Evolutionary conservation across 495 filamentous ascomycete species (phyloP).

Genomic region (Penicillium robsamsonii): DNA sequence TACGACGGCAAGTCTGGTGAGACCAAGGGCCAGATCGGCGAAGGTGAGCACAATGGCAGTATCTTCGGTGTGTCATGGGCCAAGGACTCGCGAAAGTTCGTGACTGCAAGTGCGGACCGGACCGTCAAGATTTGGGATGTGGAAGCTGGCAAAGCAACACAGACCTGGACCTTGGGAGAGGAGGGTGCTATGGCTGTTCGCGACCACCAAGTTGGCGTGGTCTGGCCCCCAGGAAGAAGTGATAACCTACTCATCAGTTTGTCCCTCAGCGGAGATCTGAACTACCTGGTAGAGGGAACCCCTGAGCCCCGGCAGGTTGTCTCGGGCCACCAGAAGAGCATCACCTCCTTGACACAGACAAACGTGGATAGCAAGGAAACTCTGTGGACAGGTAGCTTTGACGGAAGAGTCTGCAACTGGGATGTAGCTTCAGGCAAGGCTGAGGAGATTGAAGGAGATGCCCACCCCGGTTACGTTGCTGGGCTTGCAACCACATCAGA

Average conservation of each 20-base stretch:
- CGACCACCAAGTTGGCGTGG: slow-evolving; percentile 92
- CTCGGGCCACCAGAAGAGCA: slow-evolving; percentile 90
- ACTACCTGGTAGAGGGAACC: slow-evolving; percentile 74
- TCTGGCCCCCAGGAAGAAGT: slow-evolving; percentile 79
- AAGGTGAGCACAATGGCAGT: slow-evolving; percentile 83
- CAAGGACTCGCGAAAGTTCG: slow-evolving; percentile 82
- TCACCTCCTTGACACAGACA: slow-evolving; percentile 68
- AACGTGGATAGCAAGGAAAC: slow-evolving; percentile 48
- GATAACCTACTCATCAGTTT: slow-evolving; percentile 88
- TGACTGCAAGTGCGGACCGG: slow-evolving; percentile 89
- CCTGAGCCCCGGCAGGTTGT: slow-evolving; percentile 67
- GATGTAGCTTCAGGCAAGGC: slow-evolving; percentile 66
- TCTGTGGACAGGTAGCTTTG: slow-evolving; percentile 85
- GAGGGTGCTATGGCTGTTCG: slow-evolving; percentile 70
- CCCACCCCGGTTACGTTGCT: slow-evolving; percentile 78
- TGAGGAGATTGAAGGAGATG: slow-evolving; percentile 68
- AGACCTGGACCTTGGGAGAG: slow-evolving; percentile 85
- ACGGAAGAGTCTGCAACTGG: slow-evolving; percentile 83
- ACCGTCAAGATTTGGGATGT: slow-evolving; percentile 74
- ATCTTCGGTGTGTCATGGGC: slow-evolving; percentile 92
- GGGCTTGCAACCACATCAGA: slow-evolving; percentile 61
- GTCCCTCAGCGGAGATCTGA: slow-evolving; percentile 83
- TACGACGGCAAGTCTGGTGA: slow-evolving; percentile 96
- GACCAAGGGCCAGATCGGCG: slow-evolving; percentile 69
- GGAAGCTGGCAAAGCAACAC: slow-evolving; percentile 68